Evolutionary conservation across 2,329 filamentous ascomycete species (phyloP).

Genomic region (Elsinoe ampelina): DNA sequence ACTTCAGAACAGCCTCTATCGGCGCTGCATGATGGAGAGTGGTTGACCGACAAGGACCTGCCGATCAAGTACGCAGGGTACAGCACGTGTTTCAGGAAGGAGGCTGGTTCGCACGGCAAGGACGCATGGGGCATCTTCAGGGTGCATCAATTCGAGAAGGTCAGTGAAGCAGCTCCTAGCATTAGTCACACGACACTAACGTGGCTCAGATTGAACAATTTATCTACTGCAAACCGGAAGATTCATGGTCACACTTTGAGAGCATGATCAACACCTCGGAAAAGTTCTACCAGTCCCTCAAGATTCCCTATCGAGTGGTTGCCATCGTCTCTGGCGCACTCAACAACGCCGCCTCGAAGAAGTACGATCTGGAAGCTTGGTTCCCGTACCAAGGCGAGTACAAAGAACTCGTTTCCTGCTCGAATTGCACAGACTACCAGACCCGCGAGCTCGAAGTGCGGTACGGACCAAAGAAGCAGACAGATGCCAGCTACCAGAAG

Average conservation of each 20-base stretch:
- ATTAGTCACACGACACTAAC: background rate
- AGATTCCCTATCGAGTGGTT: slow-evolving; percentile 83
- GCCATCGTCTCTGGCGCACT: slow-evolving; percentile 93
- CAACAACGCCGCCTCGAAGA: slow-evolving; percentile 83
- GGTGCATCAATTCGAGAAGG: slow-evolving; percentile 96
- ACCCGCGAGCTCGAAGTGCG: slow-evolving; percentile 87
- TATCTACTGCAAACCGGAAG: slow-evolving; percentile 71
- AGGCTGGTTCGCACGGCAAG: slow-evolving; percentile 82
- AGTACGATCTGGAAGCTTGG: slow-evolving; percentile 93
- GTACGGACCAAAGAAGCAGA: slow-evolving; percentile 78
- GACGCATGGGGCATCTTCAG: slow-evolving; percentile 98
- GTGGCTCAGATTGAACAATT: slow-evolving; percentile 57
- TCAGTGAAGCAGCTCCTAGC: slow-evolving; percentile 30
- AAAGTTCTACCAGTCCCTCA: slow-evolving; percentile 87
- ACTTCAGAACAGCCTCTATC: slow-evolving; percentile 94
- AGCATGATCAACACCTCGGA: slow-evolving; percentile 86
- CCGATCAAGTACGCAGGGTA: slow-evolving; percentile 86
- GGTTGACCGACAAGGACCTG: slow-evolving; percentile 74
- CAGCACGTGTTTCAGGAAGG: slow-evolving; percentile 90
- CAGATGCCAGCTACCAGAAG: slow-evolving; percentile 64
- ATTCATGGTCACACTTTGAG: slow-evolving; percentile 89
- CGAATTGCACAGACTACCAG: slow-evolving; percentile 98
- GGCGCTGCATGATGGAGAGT: slow-evolving; percentile 78
- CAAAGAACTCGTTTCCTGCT: slow-evolving; percentile 95
- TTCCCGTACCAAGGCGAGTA: slow-evolving; percentile 95